Evolutionary conservation across 768 basidiomycete species (phyloP), one percentile per base, ranked within the genome.

Genomic region (Lentinula sp.): DNA sequence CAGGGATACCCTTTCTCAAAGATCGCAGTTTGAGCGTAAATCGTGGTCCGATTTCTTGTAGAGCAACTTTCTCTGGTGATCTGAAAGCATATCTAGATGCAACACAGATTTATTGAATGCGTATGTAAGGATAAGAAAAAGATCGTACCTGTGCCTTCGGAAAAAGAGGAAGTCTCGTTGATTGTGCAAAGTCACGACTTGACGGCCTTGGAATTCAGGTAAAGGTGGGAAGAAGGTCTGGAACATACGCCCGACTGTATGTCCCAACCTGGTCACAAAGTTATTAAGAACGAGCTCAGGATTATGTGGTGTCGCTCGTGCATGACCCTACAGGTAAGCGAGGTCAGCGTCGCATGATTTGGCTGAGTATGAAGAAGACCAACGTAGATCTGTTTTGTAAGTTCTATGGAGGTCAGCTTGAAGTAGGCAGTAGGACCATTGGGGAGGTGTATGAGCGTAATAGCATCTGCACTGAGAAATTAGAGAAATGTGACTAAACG

Each of bases 151-250:
- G 78, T 98, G 97, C 61, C 97, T 80, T 64, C 97, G 79, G 78
- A 99, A 96, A 78, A 99, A 99, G 61, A 99, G 75, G 74, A 98
- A 99, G 76, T 99, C 97, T 51, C 97, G 85, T 71, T 97, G 95
- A 69, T 98, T 98, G 70, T 98, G 97, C 18, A 98, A 78, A 2
- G 96, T 97, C 11, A 98, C 95, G 9, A 98, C 95, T 73, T 99
- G 97, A 34, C 97, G 78, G 37, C 97, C 97, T 74, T 94, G 88
- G 69, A 97, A 98, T 70, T 97, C 92, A 0, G 95, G 94, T 64
- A 96, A 77, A 6, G 92, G 94, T 16, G 97, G 97, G 76, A 98
- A 98, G 21, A 95, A 82, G 1, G 95, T 95, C 67, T 97, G 96
- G 75, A 98, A 96, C 81, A 99, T 89, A 28, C 94, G 84, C 15